Evolutionary conservation across 23 red algal species (phyloP), one percentile per base, ranked within the genome.

Genomic region (Gracilaria caudata): DNA sequence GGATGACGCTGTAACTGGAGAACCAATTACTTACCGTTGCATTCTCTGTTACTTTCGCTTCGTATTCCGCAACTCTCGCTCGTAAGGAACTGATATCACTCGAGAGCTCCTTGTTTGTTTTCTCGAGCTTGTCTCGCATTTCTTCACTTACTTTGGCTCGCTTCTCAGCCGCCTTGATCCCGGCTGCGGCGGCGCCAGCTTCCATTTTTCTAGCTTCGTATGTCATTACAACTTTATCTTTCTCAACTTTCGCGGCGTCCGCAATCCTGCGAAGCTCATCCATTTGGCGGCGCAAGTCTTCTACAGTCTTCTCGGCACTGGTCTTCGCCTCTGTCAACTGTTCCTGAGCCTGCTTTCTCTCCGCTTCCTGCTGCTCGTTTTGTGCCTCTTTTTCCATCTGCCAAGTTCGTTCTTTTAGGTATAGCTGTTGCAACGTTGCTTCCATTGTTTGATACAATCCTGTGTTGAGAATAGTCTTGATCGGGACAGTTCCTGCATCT

Each of bases 141-240:
- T 75, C 87, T 30, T 91, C 87, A 54, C 87, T 75, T 16, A 91
- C 77, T 34, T 82, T 75, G 32, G 87, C 63, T 25, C 87, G 87
- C 33, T 82, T 73, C 40, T 91, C 73, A 17, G 77, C 76, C 20
- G 87, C 87, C 0, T 28, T 51, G 20, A 81, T 82, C 16, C 82
- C 77, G 13, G 77, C 75, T 7, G 75, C 75, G 6, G 87, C 76
- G 24, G 35, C 66, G 19, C 78, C 68, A 24, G 90, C 90, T 47
- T 93, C 90, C 90, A 87, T 85, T 45, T 93, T 93, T 28, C 90
- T 25, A n/a, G 90, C 90, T 74, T 93, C 90, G 36, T 93, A 93
- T n/a, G 90, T 93, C 81, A 93, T 85, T 25, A 86, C 82, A 4
- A 84, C 73, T 51, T 85, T 85, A 36, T 93, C 90, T 40, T 86